Percentiles rank a stretch among this genome's conserved stretches.
phyloP scores from a whole-genome alignment of 768 basidiomycete genomes.

The Sarcodon sp. region DNA sequence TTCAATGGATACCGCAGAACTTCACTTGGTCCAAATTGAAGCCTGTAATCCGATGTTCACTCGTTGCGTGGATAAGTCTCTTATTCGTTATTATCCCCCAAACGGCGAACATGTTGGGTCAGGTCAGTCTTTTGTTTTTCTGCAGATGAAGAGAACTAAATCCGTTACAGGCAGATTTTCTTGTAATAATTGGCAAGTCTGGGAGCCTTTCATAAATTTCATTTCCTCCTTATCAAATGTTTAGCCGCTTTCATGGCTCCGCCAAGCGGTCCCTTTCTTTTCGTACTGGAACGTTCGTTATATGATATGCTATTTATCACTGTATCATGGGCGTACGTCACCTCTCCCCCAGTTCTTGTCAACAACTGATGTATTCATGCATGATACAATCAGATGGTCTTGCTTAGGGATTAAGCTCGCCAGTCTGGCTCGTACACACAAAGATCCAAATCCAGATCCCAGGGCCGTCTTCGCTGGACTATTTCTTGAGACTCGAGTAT shows the following conservation, averaged over 20 bases:
- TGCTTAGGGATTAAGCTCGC: conserved; percentile 56
- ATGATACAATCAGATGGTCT: conserved; percentile 34
- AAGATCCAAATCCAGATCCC: conserved; percentile 23
- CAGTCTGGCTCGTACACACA: conserved; percentile 35
- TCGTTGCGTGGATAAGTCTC: conserved; percentile 47
- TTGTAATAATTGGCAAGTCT: conserved; percentile 44
- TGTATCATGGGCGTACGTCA: conserved; percentile 49
- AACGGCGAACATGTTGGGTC: conserved; percentile 38
- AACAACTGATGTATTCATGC: background rate
- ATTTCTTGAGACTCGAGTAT: conserved; percentile 40
- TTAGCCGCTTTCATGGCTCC: conserved; percentile 54
- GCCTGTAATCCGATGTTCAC: conserved; percentile 47
- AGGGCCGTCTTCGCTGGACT: conserved; percentile 31
- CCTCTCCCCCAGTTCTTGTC: background rate
- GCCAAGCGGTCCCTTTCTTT: conserved; percentile 55
- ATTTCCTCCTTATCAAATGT: background rate
- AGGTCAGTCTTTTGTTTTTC: conserved; percentile 23
- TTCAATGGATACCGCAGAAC: conserved; percentile 48
- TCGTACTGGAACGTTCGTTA: conserved; percentile 52
- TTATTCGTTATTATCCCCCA: conserved; percentile 45
- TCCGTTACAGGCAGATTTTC: conserved; percentile 38
- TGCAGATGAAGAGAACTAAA: background rate
- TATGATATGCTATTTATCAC: conserved; percentile 36
- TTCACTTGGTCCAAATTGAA: conserved; percentile 46
- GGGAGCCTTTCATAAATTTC: background rate